Percentiles rank a stretch among this genome's conserved stretches.
Evolutionary conservation across 2,329 filamentous ascomycete species (phyloP).

Genomic region (Botrytis fragariae): DNA sequence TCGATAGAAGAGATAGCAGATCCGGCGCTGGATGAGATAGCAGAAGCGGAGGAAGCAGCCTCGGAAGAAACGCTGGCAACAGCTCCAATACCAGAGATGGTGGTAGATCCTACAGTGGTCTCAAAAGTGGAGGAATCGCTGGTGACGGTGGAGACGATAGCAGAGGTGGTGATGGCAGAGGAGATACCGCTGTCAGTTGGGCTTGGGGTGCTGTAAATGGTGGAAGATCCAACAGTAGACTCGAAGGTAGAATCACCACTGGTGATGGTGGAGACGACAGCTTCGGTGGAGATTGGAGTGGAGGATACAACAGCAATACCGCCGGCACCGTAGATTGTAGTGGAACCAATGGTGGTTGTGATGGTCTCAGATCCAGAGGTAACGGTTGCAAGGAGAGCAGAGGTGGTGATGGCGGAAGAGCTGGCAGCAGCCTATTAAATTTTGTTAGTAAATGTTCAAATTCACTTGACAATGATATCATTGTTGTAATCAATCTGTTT

Average conservation of each 20-base stretch:
- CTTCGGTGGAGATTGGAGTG: slow-evolving; percentile 32
- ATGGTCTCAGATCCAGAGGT: slow-evolving; percentile 25
- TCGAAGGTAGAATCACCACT: slow-evolving; percentile 29
- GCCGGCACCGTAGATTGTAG: slow-evolving; percentile 25
- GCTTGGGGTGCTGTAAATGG: slow-evolving; percentile 26
- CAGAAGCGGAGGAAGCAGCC: slow-evolving; percentile 29
- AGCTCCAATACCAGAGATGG: slow-evolving; percentile 23
- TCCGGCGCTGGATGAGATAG: slow-evolving; percentile 26
- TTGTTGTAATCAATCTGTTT: background rate
- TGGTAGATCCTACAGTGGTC: slow-evolving; percentile 28
- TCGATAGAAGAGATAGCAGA: slow-evolving; percentile 29
- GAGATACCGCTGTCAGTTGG: slow-evolving; percentile 13
- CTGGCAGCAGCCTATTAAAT: slow-evolving; percentile 12
- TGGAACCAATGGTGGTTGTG: slow-evolving; percentile 26
- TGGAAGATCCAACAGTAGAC: slow-evolving; percentile 32
- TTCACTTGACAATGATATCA: background rate
- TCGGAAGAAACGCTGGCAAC: slow-evolving; percentile 19
- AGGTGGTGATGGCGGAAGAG: slow-evolving; percentile 29
- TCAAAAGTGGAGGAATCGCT: slow-evolving; percentile 25
- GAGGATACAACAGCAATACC: slow-evolving; percentile 19
- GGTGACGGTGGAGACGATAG: slow-evolving; percentile 24
- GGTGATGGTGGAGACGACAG: slow-evolving; percentile 28
- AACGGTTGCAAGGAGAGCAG: slow-evolving; percentile 25
- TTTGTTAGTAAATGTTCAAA: slow-evolving; percentile 6
- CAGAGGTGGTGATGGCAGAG: slow-evolving; percentile 22